phyloP scores from a whole-genome alignment of 352 stramenopile genomes.

The Pythium rhizo-oryzae region DNA sequence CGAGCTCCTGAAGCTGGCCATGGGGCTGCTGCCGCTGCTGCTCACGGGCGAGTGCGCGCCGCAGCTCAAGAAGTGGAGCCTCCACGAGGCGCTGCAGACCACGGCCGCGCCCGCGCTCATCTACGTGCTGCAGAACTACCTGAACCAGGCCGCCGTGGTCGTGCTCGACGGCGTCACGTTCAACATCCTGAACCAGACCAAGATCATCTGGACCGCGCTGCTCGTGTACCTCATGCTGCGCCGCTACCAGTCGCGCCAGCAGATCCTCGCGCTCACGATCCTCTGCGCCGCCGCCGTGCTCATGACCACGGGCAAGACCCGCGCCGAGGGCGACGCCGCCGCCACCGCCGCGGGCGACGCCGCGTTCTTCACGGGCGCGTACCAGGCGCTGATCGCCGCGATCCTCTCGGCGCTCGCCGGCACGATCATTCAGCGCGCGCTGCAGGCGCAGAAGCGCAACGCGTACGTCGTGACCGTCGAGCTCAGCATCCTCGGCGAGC shows the following conservation, averaged over 20 bases:
- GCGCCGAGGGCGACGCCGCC: neutral
- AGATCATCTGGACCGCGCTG: slow-evolving; percentile 88
- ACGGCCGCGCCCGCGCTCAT: slow-evolving; percentile 75
- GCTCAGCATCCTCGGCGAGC: slow-evolving; percentile 68
- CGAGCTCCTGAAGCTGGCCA: slow-evolving; percentile 69
- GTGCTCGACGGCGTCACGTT: slow-evolving; percentile 81
- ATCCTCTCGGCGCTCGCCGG: slow-evolving; percentile 74
- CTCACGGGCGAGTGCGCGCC: slow-evolving; percentile 43
- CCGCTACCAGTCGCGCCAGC: slow-evolving; percentile 64
- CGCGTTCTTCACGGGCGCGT: slow-evolving; percentile 65
- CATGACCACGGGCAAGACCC: slow-evolving; percentile 57
- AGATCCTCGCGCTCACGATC: slow-evolving; percentile 70
- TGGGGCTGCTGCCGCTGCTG: slow-evolving; percentile 67
- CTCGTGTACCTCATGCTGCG: slow-evolving; percentile 82
- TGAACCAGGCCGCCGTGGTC: slow-evolving; percentile 80
- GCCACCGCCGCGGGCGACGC: slow-evolving; percentile 34
- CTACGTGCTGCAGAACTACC: slow-evolving; percentile 84
- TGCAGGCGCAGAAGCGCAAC: slow-evolving; percentile 73
- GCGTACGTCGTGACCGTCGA: slow-evolving; percentile 85
- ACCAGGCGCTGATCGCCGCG: slow-evolving; percentile 69
- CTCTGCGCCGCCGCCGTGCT: slow-evolving; percentile 75
- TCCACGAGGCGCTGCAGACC: slow-evolving; percentile 58
- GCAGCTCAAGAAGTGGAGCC: slow-evolving; percentile 71
- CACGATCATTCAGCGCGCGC: slow-evolving; percentile 75
- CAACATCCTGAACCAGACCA: slow-evolving; percentile 89